Percentiles rank a stretch among this genome's conserved stretches.
Evolutionary conservation across 2,329 filamentous ascomycete genomes (phyloP).

Genomic region (Colletotrichum spinosum): DNA sequence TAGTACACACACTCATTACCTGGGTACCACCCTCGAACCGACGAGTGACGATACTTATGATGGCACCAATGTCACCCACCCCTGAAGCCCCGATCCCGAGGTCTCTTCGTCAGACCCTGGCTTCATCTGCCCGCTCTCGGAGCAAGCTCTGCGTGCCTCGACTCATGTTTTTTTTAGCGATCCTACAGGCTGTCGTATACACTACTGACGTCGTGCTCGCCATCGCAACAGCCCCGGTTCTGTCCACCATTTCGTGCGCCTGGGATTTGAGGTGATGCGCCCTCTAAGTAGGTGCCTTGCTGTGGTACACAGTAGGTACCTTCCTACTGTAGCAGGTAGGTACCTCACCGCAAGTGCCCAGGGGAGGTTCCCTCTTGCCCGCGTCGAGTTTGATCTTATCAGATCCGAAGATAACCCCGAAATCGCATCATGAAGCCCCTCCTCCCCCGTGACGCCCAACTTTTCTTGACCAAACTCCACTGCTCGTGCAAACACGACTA

Average conservation of each 20-base stretch:
- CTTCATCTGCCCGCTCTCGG: slow-evolving; percentile 29
- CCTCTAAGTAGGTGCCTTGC: not conserved
- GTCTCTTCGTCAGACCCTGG: slow-evolving; percentile 32
- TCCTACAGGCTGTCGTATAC: slow-evolving; percentile 23
- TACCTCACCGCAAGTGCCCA: too few relatives aligned
- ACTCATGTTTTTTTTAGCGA: slow-evolving; percentile 34
- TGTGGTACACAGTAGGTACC: not conserved
- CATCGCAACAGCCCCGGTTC: slow-evolving; percentile 25
- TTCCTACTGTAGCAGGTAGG: not conserved
- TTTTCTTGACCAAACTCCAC: slow-evolving; percentile 6
- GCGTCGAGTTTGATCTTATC: slow-evolving; percentile 59
- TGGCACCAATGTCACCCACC: slow-evolving; percentile 24
- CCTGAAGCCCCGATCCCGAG: slow-evolving; percentile 24
- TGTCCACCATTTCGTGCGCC: not conserved
- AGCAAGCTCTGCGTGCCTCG: slow-evolving; percentile 31
- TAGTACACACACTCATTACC: too few relatives aligned
- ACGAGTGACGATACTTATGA: slow-evolving; percentile 8
- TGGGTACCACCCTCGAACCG: too few relatives aligned
- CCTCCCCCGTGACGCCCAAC: not conserved
- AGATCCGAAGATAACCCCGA: slow-evolving; percentile 63
- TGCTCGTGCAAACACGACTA: slow-evolving; percentile 12
- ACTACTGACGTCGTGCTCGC: not conserved
- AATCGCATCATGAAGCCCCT: slow-evolving; percentile 32
- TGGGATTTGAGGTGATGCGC: slow-evolving; percentile 6
- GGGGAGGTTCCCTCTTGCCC: not conserved